Conservation (phyloP, 768 basidiomycete species). For the Trametes gibbosa region DNA sequence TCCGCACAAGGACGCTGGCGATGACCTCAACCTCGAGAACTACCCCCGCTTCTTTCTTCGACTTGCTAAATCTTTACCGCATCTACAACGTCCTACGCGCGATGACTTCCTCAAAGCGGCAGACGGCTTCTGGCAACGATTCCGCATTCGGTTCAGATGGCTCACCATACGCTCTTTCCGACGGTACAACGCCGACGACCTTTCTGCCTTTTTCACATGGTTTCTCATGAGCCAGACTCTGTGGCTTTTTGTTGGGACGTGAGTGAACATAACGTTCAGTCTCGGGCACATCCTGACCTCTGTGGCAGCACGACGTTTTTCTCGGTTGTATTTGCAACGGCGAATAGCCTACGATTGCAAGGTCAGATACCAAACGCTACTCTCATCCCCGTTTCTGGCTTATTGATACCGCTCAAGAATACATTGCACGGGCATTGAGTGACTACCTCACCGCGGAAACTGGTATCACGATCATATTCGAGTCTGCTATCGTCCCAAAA, state of each 20-base stretch:
- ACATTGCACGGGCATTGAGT: constrained; percentile 83
- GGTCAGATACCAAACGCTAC: constrained; percentile 42
- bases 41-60: constrained; percentile 80
- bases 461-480: constrained; percentile 92
- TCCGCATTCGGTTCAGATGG: constrained; percentile 95
- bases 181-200: constrained; percentile 93
- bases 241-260: constrained; percentile 96
- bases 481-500: constrained; percentile 96
- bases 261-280: constrained; percentile 31
- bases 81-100: constrained; percentile 73
- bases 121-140: constrained; percentile 86
- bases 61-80: constrained; percentile 76
- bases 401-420: constrained; percentile 45
- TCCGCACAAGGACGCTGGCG: constrained; percentile 6
- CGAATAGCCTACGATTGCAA: constrained; percentile 85
- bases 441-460: constrained; percentile 93
- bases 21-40: constrained; percentile 43
- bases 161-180: constrained; percentile 93
- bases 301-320: constrained; percentile 83
- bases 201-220: constrained; percentile 95
- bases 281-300: not conserved
- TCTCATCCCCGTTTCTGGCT: not conserved
- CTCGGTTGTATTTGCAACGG: constrained; percentile 85
- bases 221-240: constrained; percentile 93
- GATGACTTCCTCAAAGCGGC: constrained; percentile 89